Percentiles rank a stretch among this genome's conserved stretches.
Conservation (phyloP, 2,329 filamentous ascomycete genomes). For the Davidsoniella neocaledoniae region DNA sequence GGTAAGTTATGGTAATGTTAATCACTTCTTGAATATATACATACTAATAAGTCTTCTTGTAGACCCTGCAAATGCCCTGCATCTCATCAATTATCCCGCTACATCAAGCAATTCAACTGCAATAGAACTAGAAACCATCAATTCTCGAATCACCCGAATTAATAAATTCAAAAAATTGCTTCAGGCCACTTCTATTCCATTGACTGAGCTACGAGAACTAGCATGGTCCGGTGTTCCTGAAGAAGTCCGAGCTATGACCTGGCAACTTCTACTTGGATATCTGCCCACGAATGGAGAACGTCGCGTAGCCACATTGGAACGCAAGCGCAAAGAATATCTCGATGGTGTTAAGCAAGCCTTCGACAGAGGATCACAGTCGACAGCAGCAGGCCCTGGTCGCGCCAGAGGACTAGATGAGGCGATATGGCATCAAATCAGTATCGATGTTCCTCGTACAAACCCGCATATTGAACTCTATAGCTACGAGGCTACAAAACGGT, state of each 20-base stretch:
- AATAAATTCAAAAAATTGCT: slow-evolving; percentile 97
- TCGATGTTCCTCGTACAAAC: slow-evolving; percentile 91
- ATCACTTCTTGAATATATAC: not conserved
- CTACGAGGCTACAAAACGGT: slow-evolving; percentile 90
- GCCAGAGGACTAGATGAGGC: slow-evolving; percentile 71
- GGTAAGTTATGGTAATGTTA: slow-evolving; percentile 24
- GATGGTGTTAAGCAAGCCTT: slow-evolving; percentile 70
- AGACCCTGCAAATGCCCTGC: slow-evolving; percentile 82
- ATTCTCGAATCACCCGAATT: slow-evolving; percentile 77
- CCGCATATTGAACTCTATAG: slow-evolving; percentile 89
- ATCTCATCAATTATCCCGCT: slow-evolving; percentile 78
- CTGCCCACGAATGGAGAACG: slow-evolving; percentile 92
- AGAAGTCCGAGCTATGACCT: slow-evolving; percentile 97
- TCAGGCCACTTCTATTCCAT: slow-evolving; percentile 75
- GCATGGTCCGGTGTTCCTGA: slow-evolving; percentile 92
- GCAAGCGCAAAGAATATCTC: slow-evolving; percentile 91
- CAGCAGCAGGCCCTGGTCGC: slow-evolving; percentile 18
- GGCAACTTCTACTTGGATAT: slow-evolving; percentile 90
- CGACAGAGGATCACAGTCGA: slow-evolving; percentile 35
- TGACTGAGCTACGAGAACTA: slow-evolving; percentile 65
- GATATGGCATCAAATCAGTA: slow-evolving; percentile 99
- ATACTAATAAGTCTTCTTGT: slow-evolving; percentile 12
- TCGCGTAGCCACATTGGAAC: slow-evolving; percentile 72
- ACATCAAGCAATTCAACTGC: slow-evolving; percentile 55
- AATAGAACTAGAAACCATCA: slow-evolving; percentile 76